Conservation (phyloP, 345 rosid species). For the Salix exigua region DNA sequence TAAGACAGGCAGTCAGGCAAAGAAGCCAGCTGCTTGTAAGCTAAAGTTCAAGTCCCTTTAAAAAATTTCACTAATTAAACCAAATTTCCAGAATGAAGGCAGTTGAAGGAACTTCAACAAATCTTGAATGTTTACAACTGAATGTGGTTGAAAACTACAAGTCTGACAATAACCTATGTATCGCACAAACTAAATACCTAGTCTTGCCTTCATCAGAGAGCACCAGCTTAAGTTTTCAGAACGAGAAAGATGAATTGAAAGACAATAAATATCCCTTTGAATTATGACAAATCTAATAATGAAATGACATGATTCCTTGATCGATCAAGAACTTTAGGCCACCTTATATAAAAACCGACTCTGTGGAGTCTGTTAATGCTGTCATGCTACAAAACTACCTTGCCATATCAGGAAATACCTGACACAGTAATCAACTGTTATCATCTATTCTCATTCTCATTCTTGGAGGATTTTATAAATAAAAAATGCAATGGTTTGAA, state of each 20-base stretch:
- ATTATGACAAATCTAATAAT: background rate
- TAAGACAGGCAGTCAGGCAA: too few species aligned
- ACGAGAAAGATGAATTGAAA: background rate
- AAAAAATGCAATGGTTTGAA: too few species aligned
- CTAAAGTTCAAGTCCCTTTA: too few species aligned
- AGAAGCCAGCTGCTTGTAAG: too few species aligned
- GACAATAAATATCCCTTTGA: background rate
- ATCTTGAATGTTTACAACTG: background rate
- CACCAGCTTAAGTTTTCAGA: background rate
- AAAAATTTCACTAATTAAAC: too few species aligned
- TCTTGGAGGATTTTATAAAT: too few species aligned
- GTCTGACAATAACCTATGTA: background rate
- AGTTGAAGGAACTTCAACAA: too few species aligned
- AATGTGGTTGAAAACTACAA: background rate
- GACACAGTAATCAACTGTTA: background rate
- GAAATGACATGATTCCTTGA: background rate
- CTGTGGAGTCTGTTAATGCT: background rate
- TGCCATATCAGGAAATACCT: too few species aligned
- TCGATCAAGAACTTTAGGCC: background rate
- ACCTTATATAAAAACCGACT: too few species aligned
- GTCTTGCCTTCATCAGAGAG: background rate
- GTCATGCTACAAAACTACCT: too few species aligned
- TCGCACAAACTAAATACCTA: background rate
- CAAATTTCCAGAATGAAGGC: too few species aligned
- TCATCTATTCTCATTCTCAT: background rate